Conservation (phyloP, 148 eudicot genomes). For the Bassia scoparia region DNA sequence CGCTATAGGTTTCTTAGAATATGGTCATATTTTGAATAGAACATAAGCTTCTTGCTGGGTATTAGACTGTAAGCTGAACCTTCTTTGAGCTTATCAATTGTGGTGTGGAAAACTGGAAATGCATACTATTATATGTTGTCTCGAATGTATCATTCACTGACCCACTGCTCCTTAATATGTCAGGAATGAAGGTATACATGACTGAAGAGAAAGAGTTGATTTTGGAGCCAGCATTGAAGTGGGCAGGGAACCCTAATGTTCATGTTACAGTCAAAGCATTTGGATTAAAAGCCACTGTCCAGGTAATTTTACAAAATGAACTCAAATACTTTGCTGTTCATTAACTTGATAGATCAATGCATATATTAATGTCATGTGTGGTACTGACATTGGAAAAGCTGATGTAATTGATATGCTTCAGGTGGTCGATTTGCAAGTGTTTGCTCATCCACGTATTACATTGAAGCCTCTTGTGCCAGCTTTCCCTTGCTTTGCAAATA, state of each 20-base stretch:
- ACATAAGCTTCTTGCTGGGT: background rate
- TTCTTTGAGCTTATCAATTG: background rate
- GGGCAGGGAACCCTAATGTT: constrained; percentile 95
- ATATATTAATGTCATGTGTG: background rate
- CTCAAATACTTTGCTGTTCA: background rate
- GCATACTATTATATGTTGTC: background rate
- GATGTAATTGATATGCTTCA: constrained; percentile 32
- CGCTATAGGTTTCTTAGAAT: background rate
- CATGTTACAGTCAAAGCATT: constrained; percentile 67
- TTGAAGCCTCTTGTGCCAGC: constrained; percentile 91
- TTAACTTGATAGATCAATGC: background rate
- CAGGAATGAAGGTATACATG: constrained; percentile 82
- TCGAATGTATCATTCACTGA: constrained; percentile 9
- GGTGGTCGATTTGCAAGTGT: constrained; percentile 95
- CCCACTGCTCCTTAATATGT: constrained; percentile 14
- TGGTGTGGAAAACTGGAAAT: background rate
- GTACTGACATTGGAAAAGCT: constrained; percentile 10
- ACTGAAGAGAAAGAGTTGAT: constrained; percentile 96
- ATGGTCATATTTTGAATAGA: background rate
- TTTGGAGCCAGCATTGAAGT: constrained; percentile 76
- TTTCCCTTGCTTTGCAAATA: constrained; percentile 89
- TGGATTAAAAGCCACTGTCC: constrained; percentile 82
- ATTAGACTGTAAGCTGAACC: background rate
- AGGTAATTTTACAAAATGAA: constrained; percentile 40
- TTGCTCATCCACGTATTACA: constrained; percentile 89